Conservation (phyloP, 495 filamentous ascomycete species). For the Pseudotulostoma volvatum region DNA sequence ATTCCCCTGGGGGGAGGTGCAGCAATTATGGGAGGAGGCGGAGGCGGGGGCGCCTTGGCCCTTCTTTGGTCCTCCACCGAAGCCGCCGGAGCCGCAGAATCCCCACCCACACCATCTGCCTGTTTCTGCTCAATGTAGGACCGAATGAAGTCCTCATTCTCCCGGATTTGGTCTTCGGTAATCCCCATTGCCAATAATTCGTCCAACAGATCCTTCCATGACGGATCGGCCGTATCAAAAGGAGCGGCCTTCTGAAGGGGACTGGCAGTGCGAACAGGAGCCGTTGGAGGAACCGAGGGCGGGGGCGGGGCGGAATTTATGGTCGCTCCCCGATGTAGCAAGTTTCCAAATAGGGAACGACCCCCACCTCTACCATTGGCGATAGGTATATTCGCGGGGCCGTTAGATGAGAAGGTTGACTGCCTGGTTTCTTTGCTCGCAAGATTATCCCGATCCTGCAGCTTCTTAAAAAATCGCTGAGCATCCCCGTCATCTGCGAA, state of each 20-base stretch:
- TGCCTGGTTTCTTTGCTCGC: conserved; percentile 68
- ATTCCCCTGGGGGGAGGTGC: conserved; percentile 32
- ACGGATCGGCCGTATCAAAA: conserved; percentile 68
- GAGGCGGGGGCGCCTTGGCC: conserved; percentile 39
- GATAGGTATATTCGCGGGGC: conserved; percentile 28
- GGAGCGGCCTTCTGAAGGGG: conserved; percentile 38
- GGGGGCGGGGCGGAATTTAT: conserved; percentile 35
- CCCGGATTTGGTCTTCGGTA: conserved; percentile 77
- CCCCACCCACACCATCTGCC: conserved; percentile 27
- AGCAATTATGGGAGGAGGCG: conserved; percentile 34
- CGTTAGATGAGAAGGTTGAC: conserved; percentile 55
- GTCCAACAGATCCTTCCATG: conserved; percentile 68
- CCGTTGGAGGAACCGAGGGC: conserved; percentile 18
- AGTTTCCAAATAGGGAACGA: conserved; percentile 44
- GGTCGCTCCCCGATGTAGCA: conserved; percentile 40
- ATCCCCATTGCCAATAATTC: conserved; percentile 77
- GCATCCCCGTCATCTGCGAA: conserved; percentile 96
- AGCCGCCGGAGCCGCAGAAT: conserved; percentile 6
- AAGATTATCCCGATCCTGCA: conserved; percentile 86
- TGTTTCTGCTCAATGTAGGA: conserved; percentile 74
- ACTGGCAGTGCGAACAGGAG: conserved; percentile 10
- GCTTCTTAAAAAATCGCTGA: conserved; percentile 83
- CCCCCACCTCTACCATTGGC: conserved; percentile 31
- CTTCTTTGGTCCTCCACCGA: conserved; percentile 25
- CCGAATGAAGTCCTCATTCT: conserved; percentile 91